Percentiles rank a stretch among this genome's conserved stretches.
Evolutionary conservation across 805 yeast species (phyloP).

Genomic region (Cyberlindnera mississippiensis): DNA sequence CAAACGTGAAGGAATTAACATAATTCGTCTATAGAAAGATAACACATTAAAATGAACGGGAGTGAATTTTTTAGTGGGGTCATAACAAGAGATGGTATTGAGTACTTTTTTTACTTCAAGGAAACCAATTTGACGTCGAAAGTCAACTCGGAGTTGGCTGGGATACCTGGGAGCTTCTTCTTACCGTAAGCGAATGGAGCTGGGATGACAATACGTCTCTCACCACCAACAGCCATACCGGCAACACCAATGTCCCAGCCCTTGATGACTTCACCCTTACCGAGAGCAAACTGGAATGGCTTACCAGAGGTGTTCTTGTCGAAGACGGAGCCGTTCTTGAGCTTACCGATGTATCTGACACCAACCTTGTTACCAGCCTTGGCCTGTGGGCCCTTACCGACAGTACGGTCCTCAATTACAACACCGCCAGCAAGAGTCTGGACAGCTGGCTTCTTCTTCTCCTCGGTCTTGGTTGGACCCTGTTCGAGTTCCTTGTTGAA

Average conservation of each 20-base stretch:
- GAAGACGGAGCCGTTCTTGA: slow-evolving; percentile 92
- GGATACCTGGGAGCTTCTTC: slow-evolving; percentile 92
- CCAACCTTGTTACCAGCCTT: slow-evolving; percentile 89
- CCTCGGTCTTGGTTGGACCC: slow-evolving; percentile 70
- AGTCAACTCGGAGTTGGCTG: slow-evolving; percentile 94
- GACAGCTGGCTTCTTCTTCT: slow-evolving; percentile 63
- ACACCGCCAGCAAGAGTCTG: slow-evolving; percentile 91
- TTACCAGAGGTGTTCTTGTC: slow-evolving; percentile 97
- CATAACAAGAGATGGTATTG: too few species aligned
- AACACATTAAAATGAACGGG: background rate
- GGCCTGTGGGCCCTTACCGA: slow-evolving; percentile 85
- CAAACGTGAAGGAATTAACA: background rate
- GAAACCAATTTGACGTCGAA: slow-evolving; percentile 93
- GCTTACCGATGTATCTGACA: slow-evolving; percentile 96
- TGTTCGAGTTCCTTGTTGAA: slow-evolving; percentile 90
- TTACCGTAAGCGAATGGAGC: slow-evolving; percentile 96
- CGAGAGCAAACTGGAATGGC: slow-evolving; percentile 88
- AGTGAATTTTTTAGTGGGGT: background rate
- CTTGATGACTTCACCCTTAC: slow-evolving; percentile 97
- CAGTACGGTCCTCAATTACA: slow-evolving; percentile 84
- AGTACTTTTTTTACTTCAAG: slow-evolving; percentile 61
- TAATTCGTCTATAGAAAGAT: background rate
- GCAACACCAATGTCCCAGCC: slow-evolving; percentile 99
- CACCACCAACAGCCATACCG: slow-evolving; percentile 98
- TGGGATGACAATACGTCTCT: slow-evolving; percentile 95